These are phyloP conservation scores for Sisymbrium altissimum DNA, from an alignment of 345 rosid species.

Conservation along the genomic window DNA sequence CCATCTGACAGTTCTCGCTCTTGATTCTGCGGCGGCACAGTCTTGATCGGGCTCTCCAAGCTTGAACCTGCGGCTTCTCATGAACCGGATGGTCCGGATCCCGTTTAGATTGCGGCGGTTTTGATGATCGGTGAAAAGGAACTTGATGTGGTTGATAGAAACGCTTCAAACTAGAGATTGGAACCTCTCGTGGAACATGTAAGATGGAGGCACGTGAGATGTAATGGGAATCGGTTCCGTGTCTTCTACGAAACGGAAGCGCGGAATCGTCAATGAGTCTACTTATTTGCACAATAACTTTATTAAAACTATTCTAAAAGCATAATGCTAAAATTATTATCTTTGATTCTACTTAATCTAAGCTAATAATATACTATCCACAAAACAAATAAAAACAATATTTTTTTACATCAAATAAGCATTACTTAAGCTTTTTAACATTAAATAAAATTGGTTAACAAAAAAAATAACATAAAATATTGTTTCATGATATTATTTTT, in stretches of 20 bases:
- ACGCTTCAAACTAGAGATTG: not conserved
- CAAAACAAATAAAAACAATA: too few species aligned
- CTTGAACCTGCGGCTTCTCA: not conserved
- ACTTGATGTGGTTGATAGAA: not conserved
- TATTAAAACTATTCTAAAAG: too few species aligned
- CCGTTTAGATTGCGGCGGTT: not conserved
- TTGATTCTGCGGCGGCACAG: not conserved
- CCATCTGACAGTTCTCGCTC: not conserved
- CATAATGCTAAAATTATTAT: too few species aligned
- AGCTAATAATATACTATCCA: too few species aligned
- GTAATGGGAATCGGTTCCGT: not conserved
- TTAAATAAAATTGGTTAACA: too few species aligned
- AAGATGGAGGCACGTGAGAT: not conserved
- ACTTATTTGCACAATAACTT: too few species aligned
- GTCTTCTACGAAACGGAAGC: not conserved
- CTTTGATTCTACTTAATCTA: too few species aligned
- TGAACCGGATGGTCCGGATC: not conserved
- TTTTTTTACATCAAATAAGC: too few species aligned
- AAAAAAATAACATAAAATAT: too few species aligned
- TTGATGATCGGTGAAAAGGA: not conserved
- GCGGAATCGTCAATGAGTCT: too few species aligned
- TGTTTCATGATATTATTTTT: too few species aligned
- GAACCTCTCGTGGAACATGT: not conserved
- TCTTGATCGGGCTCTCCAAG: not conserved
- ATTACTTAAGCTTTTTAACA: too few species aligned